Evolutionary conservation across 371 early-diverging fungal species (phyloP), one percentile per base, ranked within the genome.

Genomic region (Circinella umbellata): DNA sequence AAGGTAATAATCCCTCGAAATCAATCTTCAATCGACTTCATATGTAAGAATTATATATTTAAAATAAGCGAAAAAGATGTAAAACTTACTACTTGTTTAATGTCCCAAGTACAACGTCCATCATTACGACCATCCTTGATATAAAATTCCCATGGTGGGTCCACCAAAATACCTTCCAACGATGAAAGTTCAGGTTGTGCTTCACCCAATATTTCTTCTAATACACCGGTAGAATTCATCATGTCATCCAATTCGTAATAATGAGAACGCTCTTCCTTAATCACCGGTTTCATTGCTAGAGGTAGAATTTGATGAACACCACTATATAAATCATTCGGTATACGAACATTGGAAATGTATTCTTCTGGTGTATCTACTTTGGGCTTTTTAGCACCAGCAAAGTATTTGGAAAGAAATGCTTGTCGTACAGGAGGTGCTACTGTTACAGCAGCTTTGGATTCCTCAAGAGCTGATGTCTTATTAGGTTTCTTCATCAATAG

Each of bases 111-210:
- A 71, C 89, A 87, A 0, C 61, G 70, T 0, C 85, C 86, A 70
- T 88, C 87, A 46, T 85, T 82, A 46, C 82, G 72, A 0, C 86
- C 87, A 69, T 89, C 88, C 18, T 79, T 79, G 4, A 85, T 77
- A 71, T 84, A 82, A 59, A 83, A 84, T 37, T 87, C 84, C 90
- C 90, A 90, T 63, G 89, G 89, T 13, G 89, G 90, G 74, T 90
- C 90, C 1, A 87, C 82, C 57, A 90, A 65, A 11, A 90, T 81
- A 7, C 90, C 88, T 61, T 90, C 84, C 13, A 87, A 51, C 1
- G 70, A 38, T 2, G 78, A 78, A 11, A 64, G 64, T n/a, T 68
- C 63, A 36, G 36, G 39, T 27, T 42, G n/a, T 0, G 61, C 35
- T 18, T 63, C 35, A 46, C 48, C 53, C 8, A 77, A 15, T 35